Evolutionary conservation across 495 filamentous ascomycete genomes (phyloP).

Genomic region (Penicillium riverlandense): DNA sequence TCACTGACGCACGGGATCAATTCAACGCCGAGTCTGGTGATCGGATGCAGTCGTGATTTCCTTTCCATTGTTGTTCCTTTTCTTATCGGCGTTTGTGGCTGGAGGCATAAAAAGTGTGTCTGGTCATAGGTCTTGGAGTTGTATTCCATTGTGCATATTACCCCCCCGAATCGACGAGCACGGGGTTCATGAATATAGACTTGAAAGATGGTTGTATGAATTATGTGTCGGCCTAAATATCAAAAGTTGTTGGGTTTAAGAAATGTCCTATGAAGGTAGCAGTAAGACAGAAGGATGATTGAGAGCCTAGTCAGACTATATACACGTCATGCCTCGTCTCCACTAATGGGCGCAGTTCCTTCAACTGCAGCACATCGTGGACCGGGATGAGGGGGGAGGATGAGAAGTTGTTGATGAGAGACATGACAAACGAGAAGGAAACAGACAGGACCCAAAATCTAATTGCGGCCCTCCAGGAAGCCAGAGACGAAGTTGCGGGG

Average conservation of each 20-base stretch:
- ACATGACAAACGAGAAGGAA: slow-evolving; percentile 1
- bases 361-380: slow-evolving; percentile 12
- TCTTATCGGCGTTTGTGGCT: slow-evolving; percentile 11
- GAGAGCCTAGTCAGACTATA: slow-evolving; percentile 34
- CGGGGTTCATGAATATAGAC: background rate
- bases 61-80: background rate
- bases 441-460: slow-evolving; percentile 6
- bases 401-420: slow-evolving; percentile 11
- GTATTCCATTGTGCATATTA: too few relatives aligned
- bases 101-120: slow-evolving; percentile 5
- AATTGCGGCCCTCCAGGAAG: slow-evolving; percentile 71
- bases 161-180: too few relatives aligned
- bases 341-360: slow-evolving; percentile 13
- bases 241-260: too few relatives aligned
- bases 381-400: slow-evolving; percentile 18
- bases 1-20: slow-evolving; percentile 56
- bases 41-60: slow-evolving; percentile 27
- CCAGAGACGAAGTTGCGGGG: slow-evolving; percentile 84
- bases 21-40: slow-evolving; percentile 44
- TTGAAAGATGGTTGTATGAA: background rate
- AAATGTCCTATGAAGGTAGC: background rate
- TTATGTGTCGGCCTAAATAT: too few relatives aligned
- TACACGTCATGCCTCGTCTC: slow-evolving; percentile 30
- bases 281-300: slow-evolving; percentile 5
- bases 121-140: too few relatives aligned